phyloP scores from a whole-genome alignment of 1,284 basidiomycete species.

The Microbotryum silenes-acaulis region DNA sequence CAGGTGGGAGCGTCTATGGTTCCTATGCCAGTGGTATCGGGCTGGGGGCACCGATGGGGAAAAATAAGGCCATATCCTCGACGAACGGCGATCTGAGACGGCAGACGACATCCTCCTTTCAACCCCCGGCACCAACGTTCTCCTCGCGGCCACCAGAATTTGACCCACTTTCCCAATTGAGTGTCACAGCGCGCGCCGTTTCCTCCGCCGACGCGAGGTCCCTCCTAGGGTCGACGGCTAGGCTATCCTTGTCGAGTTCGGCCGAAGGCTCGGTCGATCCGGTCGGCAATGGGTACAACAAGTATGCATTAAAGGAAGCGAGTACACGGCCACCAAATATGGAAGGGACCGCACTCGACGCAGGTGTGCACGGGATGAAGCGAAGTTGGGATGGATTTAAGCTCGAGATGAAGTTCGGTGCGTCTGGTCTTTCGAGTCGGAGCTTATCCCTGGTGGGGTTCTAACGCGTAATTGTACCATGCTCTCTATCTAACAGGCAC shows the following conservation, averaged over 20 bases:
- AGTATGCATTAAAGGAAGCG: constrained; percentile 12
- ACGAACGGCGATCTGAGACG: too few species aligned
- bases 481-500: neutral
- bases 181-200: neutral
- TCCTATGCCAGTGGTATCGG: too few species aligned
- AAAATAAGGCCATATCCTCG: too few species aligned
- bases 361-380: constrained; percentile 31
- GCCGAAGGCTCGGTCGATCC: constrained; percentile 1
- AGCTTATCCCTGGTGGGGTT: too few species aligned
- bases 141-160: neutral
- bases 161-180: neutral
- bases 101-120: constrained; percentile 27
- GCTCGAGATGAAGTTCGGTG: constrained; percentile 24
- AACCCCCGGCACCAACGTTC: constrained; percentile 28
- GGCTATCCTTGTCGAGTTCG: constrained; percentile 7
- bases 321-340: constrained; percentile 11
- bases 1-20: too few species aligned
- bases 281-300: constrained; percentile 23
- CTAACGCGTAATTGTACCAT: too few species aligned
- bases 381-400: constrained; percentile 31
- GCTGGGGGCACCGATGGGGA: too few species aligned
- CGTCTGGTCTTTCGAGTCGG: neutral
- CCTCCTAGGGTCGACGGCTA: constrained; percentile 17
- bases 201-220: constrained; percentile 15
- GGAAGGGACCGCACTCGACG: constrained; percentile 25